Percentiles rank a stretch among this genome's conserved stretches.
These are phyloP conservation scores for Solanum chacoense DNA, from an alignment of 305 asterid genomes.

Conservation along the genomic window DNA sequence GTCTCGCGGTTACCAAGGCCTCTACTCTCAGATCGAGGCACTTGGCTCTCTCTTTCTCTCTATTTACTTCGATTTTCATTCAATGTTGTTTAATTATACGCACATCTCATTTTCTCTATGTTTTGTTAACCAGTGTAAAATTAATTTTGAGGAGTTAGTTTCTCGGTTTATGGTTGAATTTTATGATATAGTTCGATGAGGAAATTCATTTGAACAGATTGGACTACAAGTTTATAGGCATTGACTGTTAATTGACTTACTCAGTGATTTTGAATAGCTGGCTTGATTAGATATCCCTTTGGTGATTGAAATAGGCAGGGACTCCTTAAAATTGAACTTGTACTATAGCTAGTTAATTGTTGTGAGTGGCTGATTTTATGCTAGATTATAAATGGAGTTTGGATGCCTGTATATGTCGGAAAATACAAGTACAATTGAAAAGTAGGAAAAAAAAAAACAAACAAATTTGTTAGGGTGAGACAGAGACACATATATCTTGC, in stretches of 20 bases:
- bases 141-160: background rate
- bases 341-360: background rate
- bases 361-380: background rate
- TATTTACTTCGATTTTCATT: background rate
- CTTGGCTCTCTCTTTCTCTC: background rate
- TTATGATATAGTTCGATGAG: background rate
- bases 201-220: background rate
- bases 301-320: background rate
- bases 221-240: background rate
- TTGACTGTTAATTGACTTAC: background rate
- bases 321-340: background rate
- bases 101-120: background rate
- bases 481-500: background rate
- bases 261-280: background rate
- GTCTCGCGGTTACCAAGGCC: conserved; percentile 73
- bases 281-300: background rate
- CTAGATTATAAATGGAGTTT: background rate
- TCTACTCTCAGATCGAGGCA: conserved; percentile 97
- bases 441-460: background rate
- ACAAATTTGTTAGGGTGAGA: background rate
- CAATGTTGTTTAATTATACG: background rate
- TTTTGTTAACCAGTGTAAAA: background rate
- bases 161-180: background rate
- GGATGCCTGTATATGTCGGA: background rate
- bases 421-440: background rate